Evolutionary conservation across 768 basidiomycete genomes (phyloP).

Genomic region (Hericium rajendrae): DNA sequence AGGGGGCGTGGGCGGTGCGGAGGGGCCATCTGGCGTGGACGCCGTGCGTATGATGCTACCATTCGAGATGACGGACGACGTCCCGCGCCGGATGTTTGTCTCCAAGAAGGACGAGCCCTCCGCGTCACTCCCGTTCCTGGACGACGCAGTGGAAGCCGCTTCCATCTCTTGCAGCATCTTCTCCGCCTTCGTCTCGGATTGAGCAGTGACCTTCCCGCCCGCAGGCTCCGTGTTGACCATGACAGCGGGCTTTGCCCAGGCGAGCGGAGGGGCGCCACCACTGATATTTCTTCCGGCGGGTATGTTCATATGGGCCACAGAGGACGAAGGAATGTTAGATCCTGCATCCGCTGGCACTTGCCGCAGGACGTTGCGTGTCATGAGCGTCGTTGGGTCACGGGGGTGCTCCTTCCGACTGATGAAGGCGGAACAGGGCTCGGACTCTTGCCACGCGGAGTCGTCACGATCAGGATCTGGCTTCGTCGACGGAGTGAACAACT

Average conservation of each 20-base stretch:
- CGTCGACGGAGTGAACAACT: conserved; percentile 34
- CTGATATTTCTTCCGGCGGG: conserved; percentile 12
- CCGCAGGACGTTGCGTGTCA: conserved; percentile 53
- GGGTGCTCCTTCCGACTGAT: conserved; percentile 57
- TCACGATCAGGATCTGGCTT: conserved; percentile 55
- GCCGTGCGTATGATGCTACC: conserved; percentile 29
- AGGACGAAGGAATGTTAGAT: conserved; percentile 15
- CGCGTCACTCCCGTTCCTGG: conserved; percentile 14
- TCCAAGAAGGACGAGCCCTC: conserved; percentile 24
- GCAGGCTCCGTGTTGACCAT: conserved; percentile 40
- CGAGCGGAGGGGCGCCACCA: conserved; percentile 24
- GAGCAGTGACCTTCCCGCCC: conserved; percentile 36
- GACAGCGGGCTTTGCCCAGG: conserved; percentile 51
- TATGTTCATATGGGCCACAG: conserved; percentile 10
- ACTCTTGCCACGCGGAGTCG: conserved; percentile 47
- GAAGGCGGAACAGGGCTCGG: conserved; percentile 49
- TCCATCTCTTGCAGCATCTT: conserved; percentile 39
- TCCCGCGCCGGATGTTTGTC: conserved; percentile 26
- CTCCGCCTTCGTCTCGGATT: conserved; percentile 29
- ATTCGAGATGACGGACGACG: conserved; percentile 30
- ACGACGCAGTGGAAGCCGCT: conserved; percentile 16
- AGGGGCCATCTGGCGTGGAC: background rate
- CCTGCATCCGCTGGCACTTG: conserved; percentile 25
- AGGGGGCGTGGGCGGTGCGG: background rate
- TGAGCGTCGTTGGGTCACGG: conserved; percentile 45